Base-by-base conservation (phyloP, 2,329 filamentous ascomycete genomes). In the Neobulgaria alba region DNA sequence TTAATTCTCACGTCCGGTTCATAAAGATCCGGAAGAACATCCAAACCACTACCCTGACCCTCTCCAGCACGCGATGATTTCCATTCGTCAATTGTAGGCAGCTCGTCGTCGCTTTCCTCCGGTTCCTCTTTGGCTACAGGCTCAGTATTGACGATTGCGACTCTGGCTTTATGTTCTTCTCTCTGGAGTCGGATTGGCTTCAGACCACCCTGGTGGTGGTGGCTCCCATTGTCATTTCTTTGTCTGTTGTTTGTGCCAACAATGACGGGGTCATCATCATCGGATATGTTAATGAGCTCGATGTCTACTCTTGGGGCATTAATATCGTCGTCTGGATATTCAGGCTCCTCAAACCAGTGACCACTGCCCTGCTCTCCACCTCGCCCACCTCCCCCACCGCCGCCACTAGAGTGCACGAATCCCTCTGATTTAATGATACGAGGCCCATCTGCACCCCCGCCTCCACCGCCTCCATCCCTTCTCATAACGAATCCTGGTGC, bases 171-270 rank as follows among this genome's bases (percentile, higher is more conserved):
- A 32, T 60, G 58, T 39, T 58, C 54, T 19, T 52, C 39, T 33
- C 58, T 43, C 14, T 51, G 32, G 7, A 61, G 41, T 30, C 58
- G 51, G 15, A 61, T 45, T 4, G 58, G 58, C 38, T 43, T 52
- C 14, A 57, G 41, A 5, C 49, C 47, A 10, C 10, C 29, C 23
- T 10, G 4, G 12, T 7, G 23, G 7, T 26, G 7, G 7, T 7
- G 12, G 23, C 23, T 26, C 12, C 12, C 12, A 7, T 7, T 7
- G 7, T 12, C 7, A 26, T 7, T 12, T 12, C 23, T 26, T 7
- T 12, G 23, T n/a, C n/a, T n/a, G 5, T 29, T 15, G 16, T 38
- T 15, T 7, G 29, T 10, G 16, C 21, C 29, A 21, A 15, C 32
- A 14, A 12, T 20, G 12, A 16, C 17, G 8, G 29, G 3, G 7